Conservation (phyloP, 2,329 filamentous ascomycete species). For the Hymenotorrendiella dingleyae region DNA sequence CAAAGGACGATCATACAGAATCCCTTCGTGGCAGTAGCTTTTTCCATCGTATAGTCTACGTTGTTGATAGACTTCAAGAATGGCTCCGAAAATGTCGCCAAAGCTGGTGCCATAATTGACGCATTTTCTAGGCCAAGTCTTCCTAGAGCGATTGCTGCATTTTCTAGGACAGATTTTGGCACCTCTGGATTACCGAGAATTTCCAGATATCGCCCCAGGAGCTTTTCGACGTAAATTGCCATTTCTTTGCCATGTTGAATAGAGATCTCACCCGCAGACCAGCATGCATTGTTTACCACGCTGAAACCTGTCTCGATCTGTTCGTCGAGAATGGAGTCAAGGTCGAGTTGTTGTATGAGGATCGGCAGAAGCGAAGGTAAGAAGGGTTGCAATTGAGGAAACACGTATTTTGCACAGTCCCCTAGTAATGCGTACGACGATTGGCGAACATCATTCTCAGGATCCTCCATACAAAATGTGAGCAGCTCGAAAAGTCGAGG, state of each 20-base stretch:
- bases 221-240: slow-evolving; percentile 67
- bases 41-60: slow-evolving; percentile 85
- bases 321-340: slow-evolving; percentile 70
- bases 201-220: slow-evolving; percentile 70
- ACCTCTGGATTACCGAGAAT: slow-evolving; percentile 84
- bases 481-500: slow-evolving; percentile 87
- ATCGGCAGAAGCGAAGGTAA: slow-evolving; percentile 71
- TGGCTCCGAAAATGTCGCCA: slow-evolving; percentile 72
- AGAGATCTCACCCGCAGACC: slow-evolving; percentile 90
- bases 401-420: slow-evolving; percentile 91
- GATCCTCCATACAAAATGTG: slow-evolving; percentile 86
- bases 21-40: slow-evolving; percentile 86
- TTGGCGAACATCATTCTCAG: slow-evolving; percentile 86
- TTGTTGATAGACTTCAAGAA: slow-evolving; percentile 80
- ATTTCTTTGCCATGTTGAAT: slow-evolving; percentile 72
- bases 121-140: slow-evolving; percentile 76
- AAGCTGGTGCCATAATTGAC: slow-evolving; percentile 69
- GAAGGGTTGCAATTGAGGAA: slow-evolving; percentile 69
- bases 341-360: slow-evolving; percentile 80
- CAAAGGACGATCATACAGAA: slow-evolving; percentile 79
- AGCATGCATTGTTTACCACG: slow-evolving; percentile 97
- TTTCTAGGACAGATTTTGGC: slow-evolving; percentile 82
- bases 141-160: slow-evolving; percentile 88
- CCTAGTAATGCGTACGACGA: slow-evolving; percentile 93
- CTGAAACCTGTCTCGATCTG: slow-evolving; percentile 81